Evolutionary conservation across 352 stramenopile species (phyloP), one percentile per base, ranked within the genome.

Genomic region (Phytophthora sansomeana): DNA sequence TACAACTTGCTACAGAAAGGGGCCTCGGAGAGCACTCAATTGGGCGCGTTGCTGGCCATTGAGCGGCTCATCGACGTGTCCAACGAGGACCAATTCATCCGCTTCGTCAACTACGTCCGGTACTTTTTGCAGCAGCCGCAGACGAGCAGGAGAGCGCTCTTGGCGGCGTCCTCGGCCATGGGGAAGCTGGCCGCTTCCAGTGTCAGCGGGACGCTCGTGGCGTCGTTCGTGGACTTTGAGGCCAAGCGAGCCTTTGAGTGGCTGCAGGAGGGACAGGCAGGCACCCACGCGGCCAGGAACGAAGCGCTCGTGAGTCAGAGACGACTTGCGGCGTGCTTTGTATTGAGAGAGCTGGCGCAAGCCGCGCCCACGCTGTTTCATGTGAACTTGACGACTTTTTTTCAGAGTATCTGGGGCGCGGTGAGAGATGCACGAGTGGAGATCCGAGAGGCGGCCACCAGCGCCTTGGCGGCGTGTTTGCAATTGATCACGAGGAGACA

Each of bases 171-270:
- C 5, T 81, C 82, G 2, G 91, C 89, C 8, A 77, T 98, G 32
- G 93, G 93, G 0, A 80, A 92, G 21, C 75, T 98, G 13, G 92
- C 93, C 1, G 81, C 81, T 6, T 85, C 85, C 6, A 89, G 81
- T 58, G 86, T 93, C 19, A 95, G 89, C 48, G 90, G 91, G 7
- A 96, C 90, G 4, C 63, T 96, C 11, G 90, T 96, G 21, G 88
- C 87, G 1, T 91, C 92, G 43, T 97, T 95, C 74, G 88, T 98
- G 28, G 92, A 98, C 58, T 97, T 97, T 72, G 93, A 98, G 72
- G 88, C 96, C 8, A 96, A 93, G 41, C 80, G 92, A 42, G 90
- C 91, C 10, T 93, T 98, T 43, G 89, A 97, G 52, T 97, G 89
- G 91, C 84, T 97, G 0, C 83, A 92, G 38, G 74, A 87, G 42